Evolutionary conservation across 352 stramenopile genomes (phyloP), one percentile per base, ranked within the genome.

Genomic region (Phytopythium boreale): DNA sequence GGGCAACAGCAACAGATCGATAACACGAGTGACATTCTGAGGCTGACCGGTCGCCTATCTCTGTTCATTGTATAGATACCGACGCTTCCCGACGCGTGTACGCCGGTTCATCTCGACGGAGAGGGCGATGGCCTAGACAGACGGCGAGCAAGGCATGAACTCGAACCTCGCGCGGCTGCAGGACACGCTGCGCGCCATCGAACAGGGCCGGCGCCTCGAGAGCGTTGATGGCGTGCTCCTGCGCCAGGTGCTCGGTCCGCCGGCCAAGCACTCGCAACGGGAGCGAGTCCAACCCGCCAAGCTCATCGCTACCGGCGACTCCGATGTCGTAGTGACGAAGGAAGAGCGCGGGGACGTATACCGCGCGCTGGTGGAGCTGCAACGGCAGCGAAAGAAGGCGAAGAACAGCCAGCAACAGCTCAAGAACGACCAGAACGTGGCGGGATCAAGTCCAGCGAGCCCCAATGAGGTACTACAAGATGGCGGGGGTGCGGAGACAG

Each of bases 141-240:
- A 9, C 34, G 6, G 53, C 14, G n/a, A 34, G 34, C 4, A 15
- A 34, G 22, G 1, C 56, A 62, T 62, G 56, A n/a, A 62, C 26
- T 14, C 56, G 36, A 70, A 71, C 44, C 59, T 86, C 12, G 58
- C 60, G n/a, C 73, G 78, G 49, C 65, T 90, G 43, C 79, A 88
- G 64, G 59, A 55, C 41, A 68, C 74, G 51, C 70, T 90, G 60
- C 79, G 75, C 14, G 74, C 70, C 10, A 90, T 88, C n/a, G 81
- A 90, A 56, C 75, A 62, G 5, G 81, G 81, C 22, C 60, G 76
- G 17, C 71, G 74, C 0, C 70, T 90, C 36, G 77, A 84, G 59
- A 62, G 56, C 1, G 69, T 90, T 31, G 77, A 90, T 51, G 52
- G 60, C 9, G 64, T 90, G n/a, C 64, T 90, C 10, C 62, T 90